Base-by-base conservation (phyloP, 1,284 basidiomycete genomes). In the Trichosporon asahii region DNA sequence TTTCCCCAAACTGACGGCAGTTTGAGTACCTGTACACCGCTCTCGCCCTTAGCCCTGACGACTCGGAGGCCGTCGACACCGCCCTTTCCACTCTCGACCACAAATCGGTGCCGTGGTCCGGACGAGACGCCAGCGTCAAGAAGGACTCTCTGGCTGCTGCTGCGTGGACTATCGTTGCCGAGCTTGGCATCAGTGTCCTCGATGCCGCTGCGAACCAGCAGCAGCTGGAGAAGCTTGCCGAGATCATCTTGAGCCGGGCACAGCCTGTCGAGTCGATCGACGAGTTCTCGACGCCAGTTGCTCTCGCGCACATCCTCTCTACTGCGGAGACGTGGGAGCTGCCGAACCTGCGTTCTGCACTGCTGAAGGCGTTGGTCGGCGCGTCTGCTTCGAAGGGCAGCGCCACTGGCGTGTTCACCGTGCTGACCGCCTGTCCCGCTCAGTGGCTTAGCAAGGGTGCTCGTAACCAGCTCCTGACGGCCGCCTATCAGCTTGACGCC, bases 91-190 rank as follows among this genome's bases (percentile, higher is more conserved):
- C 64, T 8, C 64, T 76, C 27, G 40, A 46, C 35, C 21, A 21
- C 18, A 55, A 55, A 3, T 14, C 68, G 0, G 40, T 63, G 0
- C 37, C 66, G 9, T 73, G 72, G 72, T 55, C 35, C 0, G 73
- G 73, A 0, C 69, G 68, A 25, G 71, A 70, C 55, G 70, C 69
- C 2, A 68, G 49, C 11, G 70, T 71, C 1, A 46, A 64, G 6
- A 33, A 65, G 11, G 68, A 61, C 29, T 63, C 65, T 11, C 69
- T 74, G 12, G 66, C 65, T 11, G 66, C 73, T 8, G 76, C 76
- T 18, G 63, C 72, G 7, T 79, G 76, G 76, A 70, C 73, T 2
- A 15, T 73, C 4, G 29, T 74, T 1, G 75, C 75, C 3, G 70
- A 76, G 44, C 65, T 68, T 11, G 76, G 76, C 1, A 23, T 79